phyloP scores from a whole-genome alignment of 345 rosid genomes.

The Cardamine chenopodiifolia region DNA sequence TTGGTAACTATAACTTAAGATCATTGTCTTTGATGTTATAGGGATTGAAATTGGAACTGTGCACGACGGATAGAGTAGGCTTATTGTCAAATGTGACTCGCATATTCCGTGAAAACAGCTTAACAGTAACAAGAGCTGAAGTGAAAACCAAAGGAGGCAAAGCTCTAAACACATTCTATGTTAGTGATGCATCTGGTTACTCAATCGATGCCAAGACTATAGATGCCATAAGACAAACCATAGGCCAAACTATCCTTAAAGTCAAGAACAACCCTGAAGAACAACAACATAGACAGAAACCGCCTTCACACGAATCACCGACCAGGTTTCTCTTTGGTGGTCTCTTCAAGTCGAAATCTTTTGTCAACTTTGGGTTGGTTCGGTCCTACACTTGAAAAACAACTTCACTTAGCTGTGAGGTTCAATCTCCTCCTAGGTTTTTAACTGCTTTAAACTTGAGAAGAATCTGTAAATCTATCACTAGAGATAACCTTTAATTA shows the following conservation, averaged over 20 bases:
- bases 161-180: slow-evolving; percentile 86
- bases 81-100: slow-evolving; percentile 83
- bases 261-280: slow-evolving; percentile 71
- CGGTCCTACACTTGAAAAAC: slow-evolving; percentile 71
- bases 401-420: slow-evolving; percentile 19
- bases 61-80: slow-evolving; percentile 85
- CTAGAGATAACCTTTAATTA: slow-evolving; percentile 34
- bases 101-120: slow-evolving; percentile 87
- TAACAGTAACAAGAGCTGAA: slow-evolving; percentile 85
- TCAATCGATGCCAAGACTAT: slow-evolving; percentile 73
- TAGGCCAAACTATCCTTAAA: slow-evolving; percentile 82
- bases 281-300: slow-evolving; percentile 50
- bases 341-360: slow-evolving; percentile 84
- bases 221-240: slow-evolving; percentile 70
- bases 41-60: slow-evolving; percentile 93
- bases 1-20: slow-evolving; percentile 13
- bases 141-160: slow-evolving; percentile 83
- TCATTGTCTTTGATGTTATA: slow-evolving; percentile 35
- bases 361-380: slow-evolving; percentile 88
- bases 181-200: slow-evolving; percentile 76
- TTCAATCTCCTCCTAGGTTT: slow-evolving; percentile 16
- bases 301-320: slow-evolving; percentile 64
- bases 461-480: slow-evolving; percentile 37
- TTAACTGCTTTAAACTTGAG: slow-evolving; percentile 24
- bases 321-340: slow-evolving; percentile 84